Evolutionary conservation across 306 rosid species (phyloP), one percentile per base, ranked within the genome.

Genomic region (Myrica gale): DNA sequence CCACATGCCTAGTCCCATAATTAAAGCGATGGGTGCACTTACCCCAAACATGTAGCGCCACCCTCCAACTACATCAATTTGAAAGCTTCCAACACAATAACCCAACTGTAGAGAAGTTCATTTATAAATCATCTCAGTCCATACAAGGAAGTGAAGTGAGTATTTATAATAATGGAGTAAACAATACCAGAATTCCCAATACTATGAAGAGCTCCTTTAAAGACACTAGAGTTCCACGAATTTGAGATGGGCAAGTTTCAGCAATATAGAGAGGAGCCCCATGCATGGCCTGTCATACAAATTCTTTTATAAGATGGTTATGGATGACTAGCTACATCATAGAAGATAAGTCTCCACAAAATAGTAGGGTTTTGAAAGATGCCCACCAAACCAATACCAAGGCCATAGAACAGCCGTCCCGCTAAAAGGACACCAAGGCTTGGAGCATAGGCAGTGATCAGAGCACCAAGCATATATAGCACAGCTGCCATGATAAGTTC

Each of bases 181-280:
- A 69, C 69, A 78, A 80, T 87, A 95, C 98, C 98, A 95, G 86
- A 81, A 95, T 95, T 76, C 98, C 98, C 74, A 95, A 79, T 71
- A 95, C 98, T 86, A 95, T 92, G 87, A 95, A 92, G 81, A 95
- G 91, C 79, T 95, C 98, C 87, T 95, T 95, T 56, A 95, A 79
- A 85, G 98, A 95, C 65, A 95, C 58, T 75, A 95, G 87, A 83
- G 98, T 95, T 73, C 97, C 97, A 21, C 98, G 97, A 85, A 95
- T 92, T 78, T 85, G 89, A 37, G 98, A 90, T 65, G 98, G 98
- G 63, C 92, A 89, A 44, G 98, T 95, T 88, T 95, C 98, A 39
- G 98, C 98, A 75, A 95, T 95, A 77, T 90, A 95, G 74, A 95
- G 86, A 43, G 98, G 98, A 86, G 98, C 98, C 5, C 98, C 97